Percentiles rank a stretch among this genome's conserved stretches.
Evolutionary conservation across 768 basidiomycete species (phyloP).

Genomic region (Gymnopilus dilepis): DNA sequence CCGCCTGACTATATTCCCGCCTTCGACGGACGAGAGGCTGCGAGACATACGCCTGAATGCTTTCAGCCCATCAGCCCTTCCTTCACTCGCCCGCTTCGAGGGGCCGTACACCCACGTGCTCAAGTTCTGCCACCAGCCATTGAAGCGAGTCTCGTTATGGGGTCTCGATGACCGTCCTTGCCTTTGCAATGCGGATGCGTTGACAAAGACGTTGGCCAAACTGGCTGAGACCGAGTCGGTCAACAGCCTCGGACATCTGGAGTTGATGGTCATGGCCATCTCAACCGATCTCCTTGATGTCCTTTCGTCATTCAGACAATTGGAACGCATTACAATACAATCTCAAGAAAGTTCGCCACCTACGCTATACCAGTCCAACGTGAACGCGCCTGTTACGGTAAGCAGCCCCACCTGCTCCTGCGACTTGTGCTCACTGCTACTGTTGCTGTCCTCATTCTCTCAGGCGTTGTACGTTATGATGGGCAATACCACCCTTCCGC

Average conservation of each 20-base stretch:
- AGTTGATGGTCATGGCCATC: slow-evolving; percentile 27
- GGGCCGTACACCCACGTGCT: slow-evolving; percentile 34
- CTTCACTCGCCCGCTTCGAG: slow-evolving; percentile 31
- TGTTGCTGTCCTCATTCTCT: too few species aligned
- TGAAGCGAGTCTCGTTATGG: slow-evolving; percentile 32
- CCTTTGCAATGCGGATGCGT: slow-evolving; percentile 27
- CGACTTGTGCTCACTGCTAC: not conserved
- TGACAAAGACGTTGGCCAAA: slow-evolving; percentile 22
- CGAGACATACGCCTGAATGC: slow-evolving; percentile 22
- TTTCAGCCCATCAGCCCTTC: slow-evolving; percentile 26
- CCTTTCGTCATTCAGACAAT: slow-evolving; percentile 20
- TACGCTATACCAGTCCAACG: slow-evolving; percentile 18
- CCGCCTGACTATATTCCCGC: slow-evolving; percentile 37
- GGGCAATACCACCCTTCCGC: slow-evolving; percentile 24
- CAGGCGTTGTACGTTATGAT: slow-evolving; percentile 29
- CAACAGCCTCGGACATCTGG: slow-evolving; percentile 25
- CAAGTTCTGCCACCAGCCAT: slow-evolving; percentile 27
- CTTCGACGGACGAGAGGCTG: slow-evolving; percentile 28
- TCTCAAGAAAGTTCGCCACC: slow-evolving; percentile 29
- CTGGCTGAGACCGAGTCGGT: slow-evolving; percentile 25
- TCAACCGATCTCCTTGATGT: slow-evolving; percentile 24
- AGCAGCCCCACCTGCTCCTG: not conserved
- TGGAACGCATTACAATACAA: slow-evolving; percentile 24
- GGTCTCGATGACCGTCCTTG: slow-evolving; percentile 33
- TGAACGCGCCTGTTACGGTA: slow-evolving; percentile 26